Base-by-base conservation (phyloP, 345 rosid genomes). In the Durio zibethinus region DNA sequence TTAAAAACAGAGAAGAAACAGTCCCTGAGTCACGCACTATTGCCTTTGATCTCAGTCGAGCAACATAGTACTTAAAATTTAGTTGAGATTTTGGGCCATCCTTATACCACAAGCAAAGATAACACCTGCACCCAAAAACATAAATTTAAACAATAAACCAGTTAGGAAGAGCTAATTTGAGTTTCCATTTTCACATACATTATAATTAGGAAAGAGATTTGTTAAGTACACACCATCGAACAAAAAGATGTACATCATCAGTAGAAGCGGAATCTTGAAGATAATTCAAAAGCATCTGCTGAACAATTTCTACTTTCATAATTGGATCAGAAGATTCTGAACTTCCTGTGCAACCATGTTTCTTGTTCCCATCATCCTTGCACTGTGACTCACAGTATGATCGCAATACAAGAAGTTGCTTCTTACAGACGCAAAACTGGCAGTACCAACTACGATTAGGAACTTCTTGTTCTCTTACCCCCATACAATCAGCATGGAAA, bases 401-500 rank as follows among this genome's bases (percentile, higher is more conserved):
- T 76, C 87, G 93, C 63, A 96, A 84, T 65, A 89, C 97, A 76
- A 91, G 87, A 82, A 96, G 97, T 80, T 96, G 97, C 82, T 88
- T 93, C 87, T 81, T 83, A 88, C 94, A 87, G 61, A 87, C 79
- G 82, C 99, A 93, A 81, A 91, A 82, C 73, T 92, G 97, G 79
- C 99, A 96, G 71, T 86, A 76, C 97, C 95, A 93, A 80, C 86
- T 86, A 81, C 85, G 86, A 79, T 79, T 88, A 63, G 92, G 85
- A 82, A 83, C 86, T 82, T 89, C 97, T 75, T 84, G 86, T 83
- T 96, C 98, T 78, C 92, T 92, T 75, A 87, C 80, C 64, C 95
- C 97, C 88, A 92, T 85, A 89, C 99, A 96, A 82, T 90, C 99
- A 76, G 89, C 90, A 84, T 96, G 99, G 85, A 91, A 93, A 77